Evolutionary conservation across 345 rosid species (phyloP).

Genomic region (Dimocarpus longan): DNA sequence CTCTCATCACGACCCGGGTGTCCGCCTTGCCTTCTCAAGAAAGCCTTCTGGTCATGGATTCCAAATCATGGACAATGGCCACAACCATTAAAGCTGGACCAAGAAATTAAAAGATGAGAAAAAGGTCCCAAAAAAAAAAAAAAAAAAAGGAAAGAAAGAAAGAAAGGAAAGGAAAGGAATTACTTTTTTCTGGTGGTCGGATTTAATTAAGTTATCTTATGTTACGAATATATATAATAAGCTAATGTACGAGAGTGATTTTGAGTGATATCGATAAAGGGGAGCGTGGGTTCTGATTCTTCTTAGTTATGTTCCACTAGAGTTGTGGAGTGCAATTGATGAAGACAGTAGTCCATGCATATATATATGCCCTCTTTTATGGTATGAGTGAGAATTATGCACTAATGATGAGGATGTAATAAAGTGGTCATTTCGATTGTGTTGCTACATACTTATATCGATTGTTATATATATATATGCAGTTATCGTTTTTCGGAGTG

Average conservation of each 20-base stretch:
- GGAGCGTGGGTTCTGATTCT: slow-evolving; percentile 37
- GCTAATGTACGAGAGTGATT: slow-evolving; percentile 1
- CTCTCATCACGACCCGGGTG: slow-evolving; percentile 81
- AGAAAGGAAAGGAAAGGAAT: not conserved
- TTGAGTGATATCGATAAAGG: slow-evolving; percentile 7
- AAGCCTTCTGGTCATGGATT: slow-evolving; percentile 53
- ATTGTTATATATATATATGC: no score
- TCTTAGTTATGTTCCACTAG: slow-evolving; percentile 24
- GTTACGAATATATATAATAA: slow-evolving; percentile 22
- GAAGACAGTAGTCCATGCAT: slow-evolving; percentile 24
- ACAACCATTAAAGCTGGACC: slow-evolving; percentile 37
- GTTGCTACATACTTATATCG: not conserved
- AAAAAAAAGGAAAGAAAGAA: not conserved
- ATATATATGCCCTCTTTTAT: not conserved
- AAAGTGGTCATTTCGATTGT: slow-evolving; percentile 1
- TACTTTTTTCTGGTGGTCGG: slow-evolving; percentile 7
- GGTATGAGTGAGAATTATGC: not conserved
- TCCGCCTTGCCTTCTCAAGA: slow-evolving; percentile 54
- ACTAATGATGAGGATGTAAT: not conserved
- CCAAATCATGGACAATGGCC: slow-evolving; percentile 47
- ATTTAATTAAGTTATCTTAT: slow-evolving; percentile 1
- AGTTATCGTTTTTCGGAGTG: not conserved
- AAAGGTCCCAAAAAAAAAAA: no score
- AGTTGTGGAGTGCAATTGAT: slow-evolving; percentile 28
- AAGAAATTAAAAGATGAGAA: not conserved